These are phyloP conservation scores for Lunularia cruciata DNA, from an alignment of 225 moss, liverwort and hornwort species.

Conservation along the genomic window DNA sequence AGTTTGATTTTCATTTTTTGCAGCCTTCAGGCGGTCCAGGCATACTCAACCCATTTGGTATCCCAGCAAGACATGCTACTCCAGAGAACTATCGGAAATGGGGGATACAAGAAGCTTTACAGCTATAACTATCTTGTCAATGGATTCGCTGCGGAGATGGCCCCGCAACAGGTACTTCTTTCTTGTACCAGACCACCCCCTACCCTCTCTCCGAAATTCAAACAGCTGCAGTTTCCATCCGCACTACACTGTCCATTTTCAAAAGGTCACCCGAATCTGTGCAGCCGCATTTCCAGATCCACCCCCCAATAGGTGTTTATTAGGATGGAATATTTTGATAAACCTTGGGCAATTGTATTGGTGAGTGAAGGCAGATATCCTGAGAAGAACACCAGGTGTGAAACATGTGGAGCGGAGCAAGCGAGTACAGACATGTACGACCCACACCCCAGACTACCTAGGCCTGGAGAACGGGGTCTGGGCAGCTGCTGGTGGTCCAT, in stretches of 20 bases:
- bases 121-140: conserved; percentile 49
- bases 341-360: neutral
- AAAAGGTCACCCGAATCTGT: no score
- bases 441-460: conserved; percentile 51
- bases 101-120: conserved; percentile 41
- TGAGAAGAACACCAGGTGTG: conserved; percentile 32
- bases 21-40: conserved; percentile 36
- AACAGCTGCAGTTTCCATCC: neutral
- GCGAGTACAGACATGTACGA: conserved; percentile 36
- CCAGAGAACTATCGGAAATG: conserved; percentile 24
- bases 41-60: conserved; percentile 35
- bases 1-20: no score
- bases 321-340: no score
- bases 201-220: neutral
- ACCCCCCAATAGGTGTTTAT: no score
- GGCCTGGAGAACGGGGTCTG: conserved; percentile 39
- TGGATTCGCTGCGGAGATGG: conserved; percentile 47
- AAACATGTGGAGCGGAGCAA: conserved; percentile 37
- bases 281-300: no score
- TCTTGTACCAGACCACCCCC: no score
- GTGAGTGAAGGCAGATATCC: conserved; percentile 34
- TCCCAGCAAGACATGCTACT: conserved; percentile 39
- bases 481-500: conserved; percentile 31
- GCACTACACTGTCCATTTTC: no score
- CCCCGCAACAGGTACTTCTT: conserved; percentile 45